Base-by-base conservation (phyloP, 2,329 filamentous ascomycete genomes). In the Cyphellophora europaea region DNA sequence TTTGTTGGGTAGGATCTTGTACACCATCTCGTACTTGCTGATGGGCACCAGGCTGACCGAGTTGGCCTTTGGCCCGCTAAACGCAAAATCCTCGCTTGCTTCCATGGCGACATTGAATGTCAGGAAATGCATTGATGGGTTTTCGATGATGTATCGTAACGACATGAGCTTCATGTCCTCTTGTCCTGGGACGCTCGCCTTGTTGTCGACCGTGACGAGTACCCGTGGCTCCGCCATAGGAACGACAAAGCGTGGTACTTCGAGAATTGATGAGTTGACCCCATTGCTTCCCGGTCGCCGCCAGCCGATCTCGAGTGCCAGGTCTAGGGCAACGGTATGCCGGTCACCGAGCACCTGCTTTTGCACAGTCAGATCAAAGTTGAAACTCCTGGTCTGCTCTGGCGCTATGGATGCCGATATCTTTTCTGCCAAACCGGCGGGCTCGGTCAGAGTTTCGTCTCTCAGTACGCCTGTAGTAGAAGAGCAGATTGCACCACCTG, bases 71-170 rank as follows among this genome's bases (percentile, higher is more conserved):
- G 84, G 69, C 0, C 91, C 91, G 5, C 84, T 87, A 58, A 98
- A 96, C 0, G 87, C 89, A 59, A 96, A 96, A 35, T 86, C 75
- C 45, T 93, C 86, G 54, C 77, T 89, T 3, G 87, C 82, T 49
- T 98, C 89, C 87, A 98, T 93, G 16, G 71, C 77, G 32, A 96
- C 59, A 18, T 84, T 87, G 60, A 98, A 98, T 0, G 88, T 94
- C 32, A 98, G 72, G 59, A 94, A 93, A 57, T 98, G 91, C 55
- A 79, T 82, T 0, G 89, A 95, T 0, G 88, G 83, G 55, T 98
- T 98, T 61, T 98, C 91, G 37, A 98, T 77, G 3, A 77, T 85
- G 53, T 82, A 82, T 48, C 50, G 3, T 62, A 61, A 0, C 16
- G 23, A 35, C 12, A 37, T 27, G 6, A 19, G 15, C 32, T 32